These are phyloP conservation scores for Casuarina cunninghamiana DNA, from an alignment of 306 rosid species.

Conservation along the genomic window DNA sequence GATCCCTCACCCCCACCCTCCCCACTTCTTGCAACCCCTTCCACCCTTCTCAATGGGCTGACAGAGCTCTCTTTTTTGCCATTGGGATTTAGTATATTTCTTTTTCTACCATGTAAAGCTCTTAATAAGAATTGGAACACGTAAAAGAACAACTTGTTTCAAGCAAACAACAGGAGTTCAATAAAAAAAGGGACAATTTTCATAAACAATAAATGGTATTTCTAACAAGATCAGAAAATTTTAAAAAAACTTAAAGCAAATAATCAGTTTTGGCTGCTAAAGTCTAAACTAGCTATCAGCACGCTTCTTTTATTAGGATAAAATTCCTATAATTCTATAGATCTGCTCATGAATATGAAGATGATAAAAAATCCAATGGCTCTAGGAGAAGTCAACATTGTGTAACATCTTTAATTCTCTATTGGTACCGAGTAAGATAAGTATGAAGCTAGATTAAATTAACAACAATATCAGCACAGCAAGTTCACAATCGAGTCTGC, in stretches of 20 bases:
- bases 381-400: background rate
- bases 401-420: background rate
- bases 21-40: too few relatives aligned
- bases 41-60: background rate
- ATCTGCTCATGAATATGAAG: background rate
- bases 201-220: background rate
- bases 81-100: background rate
- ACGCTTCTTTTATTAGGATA: background rate
- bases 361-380: background rate
- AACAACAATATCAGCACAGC: background rate
- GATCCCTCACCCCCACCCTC: too few relatives aligned
- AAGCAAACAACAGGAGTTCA: background rate
- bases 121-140: background rate
- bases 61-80: background rate
- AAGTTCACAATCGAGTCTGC: background rate
- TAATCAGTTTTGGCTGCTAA: background rate
- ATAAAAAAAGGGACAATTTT: background rate
- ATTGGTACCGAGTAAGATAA: background rate
- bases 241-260: background rate
- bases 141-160: background rate
- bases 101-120: background rate
- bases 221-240: background rate
- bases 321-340: background rate
- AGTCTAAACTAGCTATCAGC: background rate
- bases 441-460: background rate